A percentile compares a stretch with the other conserved stretches of the same genome.
phyloP scores from a whole-genome alignment of 352 stramenopile genomes.

The Phytophthora sansomeana region DNA sequence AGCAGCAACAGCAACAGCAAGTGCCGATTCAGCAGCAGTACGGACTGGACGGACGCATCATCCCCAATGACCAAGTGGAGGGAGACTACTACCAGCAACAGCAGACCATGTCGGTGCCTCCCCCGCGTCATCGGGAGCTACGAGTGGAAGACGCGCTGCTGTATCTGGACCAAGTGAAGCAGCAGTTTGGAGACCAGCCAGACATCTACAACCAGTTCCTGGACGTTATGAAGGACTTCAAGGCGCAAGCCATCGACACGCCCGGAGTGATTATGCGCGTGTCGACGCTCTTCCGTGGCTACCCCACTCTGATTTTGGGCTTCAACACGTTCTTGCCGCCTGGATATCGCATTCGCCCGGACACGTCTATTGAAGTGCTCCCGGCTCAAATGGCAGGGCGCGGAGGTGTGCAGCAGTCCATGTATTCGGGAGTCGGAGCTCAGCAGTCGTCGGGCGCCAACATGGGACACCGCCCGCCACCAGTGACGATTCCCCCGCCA shows the following conservation, averaged over 20 bases:
- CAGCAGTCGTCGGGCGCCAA: constrained; percentile 41
- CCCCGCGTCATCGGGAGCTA: constrained; percentile 75
- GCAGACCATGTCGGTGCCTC: constrained; percentile 26
- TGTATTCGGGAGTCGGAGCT: constrained; percentile 44
- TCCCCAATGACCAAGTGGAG: constrained; percentile 47
- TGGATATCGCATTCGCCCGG: constrained; percentile 88
- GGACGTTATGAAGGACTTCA: constrained; percentile 99
- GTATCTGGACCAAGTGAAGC: constrained; percentile 99
- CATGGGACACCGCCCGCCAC: constrained; percentile 66
- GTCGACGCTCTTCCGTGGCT: constrained; percentile 98
- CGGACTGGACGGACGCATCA: constrained; percentile 63
- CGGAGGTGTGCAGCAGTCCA: constrained; percentile 42
- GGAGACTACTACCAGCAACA: constrained; percentile 55
- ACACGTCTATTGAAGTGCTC: constrained; percentile 86
- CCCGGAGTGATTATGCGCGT: constrained; percentile 98
- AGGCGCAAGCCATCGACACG: constrained; percentile 98
- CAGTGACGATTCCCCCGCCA: constrained; percentile 74
- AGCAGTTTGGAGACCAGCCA: constrained; percentile 98
- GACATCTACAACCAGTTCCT: constrained; percentile 99
- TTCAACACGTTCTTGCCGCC: constrained; percentile 99
- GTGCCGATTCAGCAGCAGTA: constrained; percentile 62
- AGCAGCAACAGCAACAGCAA: constrained; percentile 57
- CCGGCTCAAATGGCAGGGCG: constrained; percentile 67
- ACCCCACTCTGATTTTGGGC: constrained; percentile 98
- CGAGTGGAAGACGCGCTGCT: constrained; percentile 99